Percentiles rank a stretch among this genome's conserved stretches.
phyloP scores from a whole-genome alignment of 2,329 filamentous ascomycete genomes.

The Colletotrichum sp. region DNA sequence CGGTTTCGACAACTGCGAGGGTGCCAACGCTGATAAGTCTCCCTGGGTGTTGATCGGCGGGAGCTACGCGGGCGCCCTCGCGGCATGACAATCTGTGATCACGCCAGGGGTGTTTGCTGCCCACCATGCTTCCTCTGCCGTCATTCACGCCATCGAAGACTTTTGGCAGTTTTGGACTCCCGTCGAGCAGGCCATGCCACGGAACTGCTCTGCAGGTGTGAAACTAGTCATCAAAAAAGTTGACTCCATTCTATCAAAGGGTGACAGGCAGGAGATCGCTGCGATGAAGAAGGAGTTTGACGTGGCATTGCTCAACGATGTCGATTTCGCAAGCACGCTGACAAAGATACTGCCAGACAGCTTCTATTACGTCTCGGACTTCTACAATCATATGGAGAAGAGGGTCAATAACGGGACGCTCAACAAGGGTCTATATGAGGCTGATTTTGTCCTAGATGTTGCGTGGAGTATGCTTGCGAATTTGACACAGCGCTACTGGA shows the following conservation, averaged over 20 bases:
- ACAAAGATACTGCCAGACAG: background rate
- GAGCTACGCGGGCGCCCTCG: slow-evolving; percentile 55
- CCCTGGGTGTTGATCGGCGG: slow-evolving; percentile 59
- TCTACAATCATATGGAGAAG: slow-evolving; percentile 6
- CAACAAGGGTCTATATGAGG: background rate
- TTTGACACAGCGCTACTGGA: background rate
- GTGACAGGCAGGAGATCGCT: background rate
- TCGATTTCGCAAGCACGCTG: background rate
- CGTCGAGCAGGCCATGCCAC: slow-evolving; percentile 36
- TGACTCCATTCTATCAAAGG: slow-evolving; percentile 39
- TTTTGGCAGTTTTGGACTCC: slow-evolving; percentile 56
- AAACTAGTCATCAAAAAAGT: slow-evolving; percentile 49
- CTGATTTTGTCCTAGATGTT: background rate
- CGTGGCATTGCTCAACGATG: background rate
- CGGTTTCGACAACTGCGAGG: slow-evolving; percentile 36
- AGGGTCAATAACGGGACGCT: background rate
- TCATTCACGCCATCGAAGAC: slow-evolving; percentile 49
- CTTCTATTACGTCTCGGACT: background rate
- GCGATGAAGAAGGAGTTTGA: slow-evolving; percentile 16
- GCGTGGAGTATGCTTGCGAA: background rate
- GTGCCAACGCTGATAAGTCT: slow-evolving; percentile 40
- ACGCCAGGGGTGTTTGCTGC: slow-evolving; percentile 56
- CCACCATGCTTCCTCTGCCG: slow-evolving; percentile 54
- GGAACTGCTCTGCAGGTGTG: slow-evolving; percentile 50
- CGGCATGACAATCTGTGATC: slow-evolving; percentile 51